These are phyloP conservation scores for Neotropicomus parvogracilis DNA, from an alignment of 1,284 basidiomycete genomes.

Conservation along the genomic window DNA sequence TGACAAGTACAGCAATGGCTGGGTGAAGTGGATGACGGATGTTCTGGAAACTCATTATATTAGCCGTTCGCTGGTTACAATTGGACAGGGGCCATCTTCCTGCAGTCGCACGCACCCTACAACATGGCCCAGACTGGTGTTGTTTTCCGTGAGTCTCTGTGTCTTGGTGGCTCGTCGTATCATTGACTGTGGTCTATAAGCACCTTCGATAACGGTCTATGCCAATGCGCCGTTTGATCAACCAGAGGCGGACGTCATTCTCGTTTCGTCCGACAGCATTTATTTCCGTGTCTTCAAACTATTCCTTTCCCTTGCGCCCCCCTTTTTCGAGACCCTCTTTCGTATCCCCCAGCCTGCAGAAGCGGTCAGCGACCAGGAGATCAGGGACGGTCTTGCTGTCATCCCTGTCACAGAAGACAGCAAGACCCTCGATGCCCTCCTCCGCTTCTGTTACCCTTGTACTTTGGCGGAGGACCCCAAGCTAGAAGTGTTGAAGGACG, in stretches of 20 bases:
- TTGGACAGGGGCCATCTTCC: too few relatives aligned
- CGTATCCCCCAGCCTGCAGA: slow-evolving; percentile 12
- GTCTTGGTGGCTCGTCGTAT: background rate
- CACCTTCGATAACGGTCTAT: background rate
- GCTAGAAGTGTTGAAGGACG: background rate
- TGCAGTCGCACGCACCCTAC: too few relatives aligned
- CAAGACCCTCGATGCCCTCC: slow-evolving; percentile 1
- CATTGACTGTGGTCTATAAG: too few relatives aligned
- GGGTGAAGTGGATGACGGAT: too few relatives aligned
- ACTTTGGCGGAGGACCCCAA: slow-evolving; percentile 1
- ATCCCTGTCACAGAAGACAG: slow-evolving; percentile 25
- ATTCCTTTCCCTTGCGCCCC: background rate
- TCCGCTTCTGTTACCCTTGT: slow-evolving; percentile 28
- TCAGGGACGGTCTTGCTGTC: slow-evolving; percentile 17
- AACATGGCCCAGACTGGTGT: too few relatives aligned
- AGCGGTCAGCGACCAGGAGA: background rate
- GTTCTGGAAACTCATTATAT: too few relatives aligned
- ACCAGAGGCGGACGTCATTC: background rate
- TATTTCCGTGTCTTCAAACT: background rate
- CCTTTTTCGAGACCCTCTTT: background rate
- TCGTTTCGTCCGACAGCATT: background rate
- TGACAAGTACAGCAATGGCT: too few relatives aligned
- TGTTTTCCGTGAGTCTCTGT: background rate
- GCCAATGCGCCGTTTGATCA: slow-evolving; percentile 10
- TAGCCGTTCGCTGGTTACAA: too few relatives aligned